A percentile compares a stretch with the other conserved stretches of the same genome.
Evolutionary conservation across 176 grass and related monocot genomes (phyloP).

Genomic region (Alloteropsis semialata): DNA sequence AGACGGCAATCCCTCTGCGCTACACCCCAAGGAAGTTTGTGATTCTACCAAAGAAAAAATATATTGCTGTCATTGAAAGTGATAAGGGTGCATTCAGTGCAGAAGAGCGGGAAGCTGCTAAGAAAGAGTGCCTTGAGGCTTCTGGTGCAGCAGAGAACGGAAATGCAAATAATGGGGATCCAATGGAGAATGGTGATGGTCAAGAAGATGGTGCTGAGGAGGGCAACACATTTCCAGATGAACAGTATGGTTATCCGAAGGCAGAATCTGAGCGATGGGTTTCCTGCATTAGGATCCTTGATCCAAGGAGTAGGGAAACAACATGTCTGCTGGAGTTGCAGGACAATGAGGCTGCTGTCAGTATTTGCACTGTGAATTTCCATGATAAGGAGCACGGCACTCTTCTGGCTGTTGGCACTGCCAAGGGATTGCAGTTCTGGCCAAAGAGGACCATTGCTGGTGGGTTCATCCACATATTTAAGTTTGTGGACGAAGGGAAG

Average conservation of each 20-base stretch:
- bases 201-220: constrained; percentile 52
- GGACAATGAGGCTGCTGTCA: constrained; percentile 91
- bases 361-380: constrained; percentile 94
- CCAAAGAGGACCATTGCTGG: constrained; percentile 73
- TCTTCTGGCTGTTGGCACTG: constrained; percentile 88
- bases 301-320: constrained; percentile 79
- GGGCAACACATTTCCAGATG: constrained; percentile 81
- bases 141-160: constrained; percentile 69
- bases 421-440: constrained; percentile 88
- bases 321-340: constrained; percentile 92
- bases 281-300: constrained; percentile 97
- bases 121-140: constrained; percentile 86
- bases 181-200: constrained; percentile 88
- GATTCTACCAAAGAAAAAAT: constrained; percentile 80
- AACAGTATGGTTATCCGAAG: constrained; percentile 97
- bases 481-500: constrained; percentile 88
- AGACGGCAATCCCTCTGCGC: constrained; percentile 79
- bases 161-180: constrained; percentile 53
- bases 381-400: constrained; percentile 97
- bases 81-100: constrained; percentile 87
- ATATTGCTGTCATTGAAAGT: constrained; percentile 86
- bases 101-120: constrained; percentile 85
- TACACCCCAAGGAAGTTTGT: constrained; percentile 98
- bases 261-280: constrained; percentile 87
- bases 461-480: constrained; percentile 98